A percentile compares a stretch with the other conserved stretches of the same genome.
phyloP scores from a whole-genome alignment of 1,284 basidiomycete genomes.

The Rhodotorula sp. region DNA sequence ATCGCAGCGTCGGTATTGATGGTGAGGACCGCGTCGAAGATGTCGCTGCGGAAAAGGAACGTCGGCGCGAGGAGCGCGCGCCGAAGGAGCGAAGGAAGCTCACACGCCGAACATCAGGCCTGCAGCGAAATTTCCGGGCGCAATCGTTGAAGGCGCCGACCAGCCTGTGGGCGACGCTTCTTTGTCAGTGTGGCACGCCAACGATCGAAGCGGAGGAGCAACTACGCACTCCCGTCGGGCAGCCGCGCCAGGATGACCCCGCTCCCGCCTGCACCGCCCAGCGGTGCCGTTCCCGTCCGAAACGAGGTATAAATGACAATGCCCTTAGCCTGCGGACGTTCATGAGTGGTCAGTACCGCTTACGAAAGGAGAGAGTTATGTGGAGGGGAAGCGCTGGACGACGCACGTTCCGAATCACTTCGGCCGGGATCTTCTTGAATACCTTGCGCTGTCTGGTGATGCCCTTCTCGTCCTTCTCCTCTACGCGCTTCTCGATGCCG shows the following conservation, averaged over 20 bases:
- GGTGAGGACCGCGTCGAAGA: conserved; percentile 55
- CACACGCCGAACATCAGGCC: conserved; percentile 53
- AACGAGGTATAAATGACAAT: conserved; percentile 38
- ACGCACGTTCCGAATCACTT: conserved; percentile 51
- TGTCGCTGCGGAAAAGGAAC: conserved; percentile 44
- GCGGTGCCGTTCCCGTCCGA: conserved; percentile 55
- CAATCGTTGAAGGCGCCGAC: conserved; percentile 57
- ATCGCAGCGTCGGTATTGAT: conserved; percentile 56
- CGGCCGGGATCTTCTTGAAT: conserved; percentile 58
- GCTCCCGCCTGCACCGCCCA: conserved; percentile 58
- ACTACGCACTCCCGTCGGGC: conserved; percentile 53
- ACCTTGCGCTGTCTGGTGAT: conserved; percentile 52
- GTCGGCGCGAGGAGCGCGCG: not conserved
- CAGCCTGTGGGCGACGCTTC: conserved; percentile 49
- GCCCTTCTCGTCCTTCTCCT: conserved; percentile 28
- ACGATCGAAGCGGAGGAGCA: too few relatives aligned
- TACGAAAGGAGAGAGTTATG: too few relatives aligned
- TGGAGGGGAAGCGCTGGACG: too few relatives aligned
- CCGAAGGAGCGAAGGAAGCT: not conserved
- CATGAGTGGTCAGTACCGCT: too few relatives aligned
- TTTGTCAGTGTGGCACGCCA: not conserved
- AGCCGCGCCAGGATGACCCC: conserved; percentile 55
- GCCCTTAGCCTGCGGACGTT: conserved; percentile 43
- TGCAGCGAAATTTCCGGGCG: conserved; percentile 49
- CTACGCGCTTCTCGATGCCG: conserved; percentile 44